These are phyloP conservation scores for Sinapis alba DNA, from an alignment of 441 rosid species.

Conservation along the genomic window DNA sequence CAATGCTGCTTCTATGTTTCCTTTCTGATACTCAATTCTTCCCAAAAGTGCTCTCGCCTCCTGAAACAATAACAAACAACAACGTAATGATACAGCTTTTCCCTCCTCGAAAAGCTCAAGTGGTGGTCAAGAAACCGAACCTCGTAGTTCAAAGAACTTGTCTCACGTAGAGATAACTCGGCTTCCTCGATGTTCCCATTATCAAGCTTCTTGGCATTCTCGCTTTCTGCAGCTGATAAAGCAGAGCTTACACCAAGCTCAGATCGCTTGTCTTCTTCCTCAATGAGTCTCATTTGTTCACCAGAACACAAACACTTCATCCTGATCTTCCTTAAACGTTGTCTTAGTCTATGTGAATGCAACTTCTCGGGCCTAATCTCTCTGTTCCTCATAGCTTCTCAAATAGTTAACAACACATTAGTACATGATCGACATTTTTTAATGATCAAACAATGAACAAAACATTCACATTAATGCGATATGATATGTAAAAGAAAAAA, in stretches of 20 bases:
- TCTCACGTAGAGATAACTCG: constrained; percentile 81
- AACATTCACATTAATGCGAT: constrained; percentile 5
- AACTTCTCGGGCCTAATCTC: constrained; percentile 44
- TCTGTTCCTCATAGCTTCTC: constrained; percentile 53
- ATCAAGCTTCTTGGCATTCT: constrained; percentile 52
- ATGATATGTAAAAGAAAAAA: not conserved
- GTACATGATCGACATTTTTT: constrained; percentile 1
- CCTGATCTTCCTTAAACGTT: constrained; percentile 52
- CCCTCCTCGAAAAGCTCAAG: not conserved
- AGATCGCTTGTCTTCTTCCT: constrained; percentile 55
- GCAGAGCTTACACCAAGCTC: constrained; percentile 47
- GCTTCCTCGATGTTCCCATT: constrained; percentile 81
- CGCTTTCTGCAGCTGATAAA: constrained; percentile 55
- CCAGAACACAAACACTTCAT: constrained; percentile 75
- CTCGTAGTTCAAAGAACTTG: constrained; percentile 80
- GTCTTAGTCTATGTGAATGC: constrained; percentile 38
- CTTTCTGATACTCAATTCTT: constrained; percentile 85
- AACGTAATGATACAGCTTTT: not conserved
- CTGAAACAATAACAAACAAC: constrained; percentile 42
- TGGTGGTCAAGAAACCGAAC: constrained; percentile 32
- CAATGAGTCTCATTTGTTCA: constrained; percentile 50
- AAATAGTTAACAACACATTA: not conserved
- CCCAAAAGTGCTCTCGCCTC: constrained; percentile 94
- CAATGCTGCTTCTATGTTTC: constrained; percentile 80
- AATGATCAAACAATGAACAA: not conserved